Evolutionary conservation across 2,329 filamentous ascomycete genomes (phyloP).

Genomic region (Diaporthe vexans): DNA sequence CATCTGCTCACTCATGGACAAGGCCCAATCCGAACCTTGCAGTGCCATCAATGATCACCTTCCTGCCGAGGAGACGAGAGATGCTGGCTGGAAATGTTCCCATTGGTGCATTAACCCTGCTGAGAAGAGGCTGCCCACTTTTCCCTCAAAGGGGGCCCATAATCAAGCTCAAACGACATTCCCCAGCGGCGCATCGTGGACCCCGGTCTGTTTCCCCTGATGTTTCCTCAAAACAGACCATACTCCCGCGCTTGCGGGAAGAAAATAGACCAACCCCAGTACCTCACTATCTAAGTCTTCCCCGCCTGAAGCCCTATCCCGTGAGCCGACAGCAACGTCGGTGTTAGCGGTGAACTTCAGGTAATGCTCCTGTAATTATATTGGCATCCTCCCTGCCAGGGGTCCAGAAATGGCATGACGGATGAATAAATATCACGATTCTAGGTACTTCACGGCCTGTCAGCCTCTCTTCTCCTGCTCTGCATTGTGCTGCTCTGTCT

Average conservation of each 20-base stretch:
- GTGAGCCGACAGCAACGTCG: not conserved
- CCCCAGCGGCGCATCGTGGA: conserved; percentile 29
- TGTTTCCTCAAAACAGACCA: conserved; percentile 34
- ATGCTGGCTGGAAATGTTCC: conserved; percentile 36
- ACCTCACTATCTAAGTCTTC: conserved; percentile 31
- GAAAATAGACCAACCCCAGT: conserved; percentile 23
- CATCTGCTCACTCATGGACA: not conserved
- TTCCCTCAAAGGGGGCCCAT: conserved; percentile 23
- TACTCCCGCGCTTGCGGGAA: conserved; percentile 36
- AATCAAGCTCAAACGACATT: conserved; percentile 39
- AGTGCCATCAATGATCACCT: not conserved
- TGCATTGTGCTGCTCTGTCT: conserved; percentile 30
- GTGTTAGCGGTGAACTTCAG: conserved; percentile 34
- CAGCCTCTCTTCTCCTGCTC: not conserved
- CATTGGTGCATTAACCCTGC: conserved; percentile 40
- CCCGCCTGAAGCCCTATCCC: not conserved
- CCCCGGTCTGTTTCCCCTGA: conserved; percentile 38
- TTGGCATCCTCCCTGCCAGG: conserved; percentile 29
- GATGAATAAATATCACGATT: conserved; percentile 38
- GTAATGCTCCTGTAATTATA: conserved; percentile 40
- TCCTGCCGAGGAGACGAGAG: not conserved
- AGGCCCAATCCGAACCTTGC: too few relatives aligned
- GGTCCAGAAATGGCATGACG: conserved; percentile 4
- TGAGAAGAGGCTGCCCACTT: conserved; percentile 3
- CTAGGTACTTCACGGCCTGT: not conserved